phyloP scores from a whole-genome alignment of 1,139 yeast species.

The Candida labiduridarum region DNA sequence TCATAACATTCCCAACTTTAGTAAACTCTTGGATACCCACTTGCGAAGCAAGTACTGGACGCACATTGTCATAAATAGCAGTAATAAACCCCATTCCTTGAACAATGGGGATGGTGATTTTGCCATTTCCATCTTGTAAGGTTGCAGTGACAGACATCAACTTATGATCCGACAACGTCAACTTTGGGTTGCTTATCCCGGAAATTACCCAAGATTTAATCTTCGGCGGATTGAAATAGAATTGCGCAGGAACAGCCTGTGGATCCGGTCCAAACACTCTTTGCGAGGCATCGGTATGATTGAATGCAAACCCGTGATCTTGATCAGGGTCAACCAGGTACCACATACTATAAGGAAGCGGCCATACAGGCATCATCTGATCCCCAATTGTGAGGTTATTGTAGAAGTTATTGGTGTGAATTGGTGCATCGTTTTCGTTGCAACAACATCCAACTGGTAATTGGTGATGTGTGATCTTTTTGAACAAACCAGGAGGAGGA shows the following conservation, averaged over 20 bases:
- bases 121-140: constrained; percentile 19
- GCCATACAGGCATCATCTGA: constrained; percentile 51
- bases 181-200: constrained; percentile 29
- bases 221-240: constrained; percentile 49
- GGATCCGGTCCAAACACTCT: constrained; percentile 48
- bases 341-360: constrained; percentile 52
- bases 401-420: constrained; percentile 50
- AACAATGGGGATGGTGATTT: constrained; percentile 36
- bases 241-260: constrained; percentile 39
- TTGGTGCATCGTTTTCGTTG: constrained; percentile 23
- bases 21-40: constrained; percentile 56
- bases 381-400: constrained; percentile 46
- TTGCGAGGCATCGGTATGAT: constrained; percentile 46
- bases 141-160: constrained; percentile 39
- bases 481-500: constrained; percentile 32
- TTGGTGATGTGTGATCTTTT: constrained; percentile 26
- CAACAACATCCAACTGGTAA: constrained; percentile 33
- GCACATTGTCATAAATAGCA: constrained; percentile 57
- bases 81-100: constrained; percentile 75
- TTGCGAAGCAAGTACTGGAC: constrained; percentile 58
- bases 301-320: constrained; percentile 44
- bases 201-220: constrained; percentile 46
- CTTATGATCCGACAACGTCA: constrained; percentile 30
- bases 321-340: constrained; percentile 40
- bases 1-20: constrained; percentile 17